Base-by-base conservation (phyloP, 2,329 filamentous ascomycete species). In the Talaromyces atroroseus region DNA sequence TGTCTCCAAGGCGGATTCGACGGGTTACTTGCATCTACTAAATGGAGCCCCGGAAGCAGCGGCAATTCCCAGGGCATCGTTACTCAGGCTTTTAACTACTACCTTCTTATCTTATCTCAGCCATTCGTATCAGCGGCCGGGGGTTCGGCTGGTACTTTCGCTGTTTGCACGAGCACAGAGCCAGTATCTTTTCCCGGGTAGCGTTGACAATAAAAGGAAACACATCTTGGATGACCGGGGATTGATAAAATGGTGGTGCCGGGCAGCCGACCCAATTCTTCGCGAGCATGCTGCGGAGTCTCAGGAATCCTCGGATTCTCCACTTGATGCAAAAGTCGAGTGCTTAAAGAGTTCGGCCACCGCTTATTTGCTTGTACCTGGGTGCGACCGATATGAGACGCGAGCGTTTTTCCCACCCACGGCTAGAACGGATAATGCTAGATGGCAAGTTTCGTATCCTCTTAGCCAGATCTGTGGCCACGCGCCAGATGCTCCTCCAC, bases 1-100 rank as follows among this genome's bases (percentile, higher is more conserved):
- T 70, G 87, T 99, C 23, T 92, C 92, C 61, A 99, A 99, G 73
- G 94, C 94, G 49, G 94, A 99, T 74, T 96, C 94, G 10, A 96
- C 92, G 0, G 94, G 95, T 23, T 95, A 90, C 68, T 76, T 96
- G 10, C 78, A 85, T 62, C 78, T 87, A 1, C 76, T 92, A 36
- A 52, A 34, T 16, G 5, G 34, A 12, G 16, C 21, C 4, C 5
- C 40, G 75, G 82, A 48, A 50, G 65, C 18, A 76, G 23, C 49
- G 1, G 18, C 55, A 18, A 16, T 89, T 0, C 82, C 85, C 16
- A 81, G 62, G 79, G 82, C 89, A 3, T 90, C 90, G 0, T 81
- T 96, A 50, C 67, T 76, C 7, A 84, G 88, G 60, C 79, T 84
- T 32, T 81, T 95, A 46, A 87, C 86, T 49, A 83, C 85, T 5